Conservation (phyloP, 176 grass and related monocot species). For the Carex littledalei region DNA sequence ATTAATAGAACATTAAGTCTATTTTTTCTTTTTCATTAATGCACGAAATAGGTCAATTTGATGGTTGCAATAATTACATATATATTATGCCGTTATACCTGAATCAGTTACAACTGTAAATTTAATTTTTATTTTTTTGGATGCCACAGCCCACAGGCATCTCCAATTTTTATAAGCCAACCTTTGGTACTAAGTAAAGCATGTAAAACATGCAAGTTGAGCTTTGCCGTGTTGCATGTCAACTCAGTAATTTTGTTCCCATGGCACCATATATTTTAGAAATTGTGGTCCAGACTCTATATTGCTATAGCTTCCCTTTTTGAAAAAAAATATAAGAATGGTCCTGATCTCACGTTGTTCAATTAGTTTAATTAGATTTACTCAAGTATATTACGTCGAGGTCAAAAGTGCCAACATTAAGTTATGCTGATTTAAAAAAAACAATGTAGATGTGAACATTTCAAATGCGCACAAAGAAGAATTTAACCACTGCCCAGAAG, state of each 20-base stretch:
- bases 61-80: not conserved
- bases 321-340: not conserved
- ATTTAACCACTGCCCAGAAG: conserved; percentile 60
- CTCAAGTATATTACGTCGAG: not conserved
- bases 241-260: not conserved
- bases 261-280: not conserved
- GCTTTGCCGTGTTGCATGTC: not conserved
- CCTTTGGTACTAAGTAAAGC: not conserved
- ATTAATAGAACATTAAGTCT: not conserved
- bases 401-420: conserved; percentile 6
- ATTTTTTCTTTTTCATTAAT: not conserved
- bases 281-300: conserved; percentile 8
- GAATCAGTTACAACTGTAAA: not conserved
- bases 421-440: conserved; percentile 24
- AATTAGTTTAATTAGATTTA: not conserved
- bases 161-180: not conserved
- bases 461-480: conserved; percentile 40
- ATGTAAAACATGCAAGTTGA: not conserved
- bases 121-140: not conserved
- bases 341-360: not conserved
- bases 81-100: not conserved
- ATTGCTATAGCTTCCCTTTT: not conserved
- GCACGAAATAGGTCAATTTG: not conserved
- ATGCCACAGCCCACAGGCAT: not conserved
- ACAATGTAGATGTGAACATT: conserved; percentile 34